Conservation (phyloP, 257 asterid genomes). For the Leonotis leonurus region DNA sequence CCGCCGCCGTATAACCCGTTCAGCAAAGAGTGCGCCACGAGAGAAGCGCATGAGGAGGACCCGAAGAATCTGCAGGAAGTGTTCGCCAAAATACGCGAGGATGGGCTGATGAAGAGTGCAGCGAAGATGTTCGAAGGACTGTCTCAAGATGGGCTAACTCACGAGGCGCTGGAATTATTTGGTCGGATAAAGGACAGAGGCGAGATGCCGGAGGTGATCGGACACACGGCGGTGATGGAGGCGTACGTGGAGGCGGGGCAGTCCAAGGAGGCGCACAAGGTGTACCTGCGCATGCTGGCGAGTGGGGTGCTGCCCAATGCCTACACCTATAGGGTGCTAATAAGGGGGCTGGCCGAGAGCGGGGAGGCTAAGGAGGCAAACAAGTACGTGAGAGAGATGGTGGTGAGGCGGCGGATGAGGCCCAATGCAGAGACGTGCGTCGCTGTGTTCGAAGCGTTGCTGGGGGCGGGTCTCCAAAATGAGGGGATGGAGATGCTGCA, state of each 20-base stretch:
- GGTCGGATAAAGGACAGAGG: constrained; percentile 65
- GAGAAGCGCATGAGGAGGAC: constrained; percentile 53
- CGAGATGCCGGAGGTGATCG: constrained; percentile 76
- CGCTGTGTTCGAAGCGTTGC: constrained; percentile 42
- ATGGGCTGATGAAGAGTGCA: constrained; percentile 64
- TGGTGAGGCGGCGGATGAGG: constrained; percentile 54
- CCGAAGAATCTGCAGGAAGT: constrained; percentile 71
- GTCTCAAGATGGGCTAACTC: constrained; percentile 84
- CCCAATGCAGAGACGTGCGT: constrained; percentile 50
- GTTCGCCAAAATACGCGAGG: constrained; percentile 54
- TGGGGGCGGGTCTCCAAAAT: constrained; percentile 39
- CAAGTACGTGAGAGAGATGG: constrained; percentile 67
- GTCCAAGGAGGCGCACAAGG: constrained; percentile 58
- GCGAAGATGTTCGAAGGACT: constrained; percentile 97
- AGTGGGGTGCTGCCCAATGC: constrained; percentile 75
- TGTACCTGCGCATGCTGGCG: constrained; percentile 58
- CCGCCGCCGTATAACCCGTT: constrained; percentile 89
- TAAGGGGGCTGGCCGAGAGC: constrained; percentile 45
- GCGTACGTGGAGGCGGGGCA: constrained; percentile 69
- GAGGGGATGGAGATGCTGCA: constrained; percentile 53
- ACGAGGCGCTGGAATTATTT: constrained; percentile 75
- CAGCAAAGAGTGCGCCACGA: constrained; percentile 39
- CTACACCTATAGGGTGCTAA: constrained; percentile 48
- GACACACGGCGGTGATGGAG: constrained; percentile 83
- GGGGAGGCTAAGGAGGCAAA: constrained; percentile 52